A percentile compares a stretch with the other conserved stretches of the same genome.
phyloP scores from a whole-genome alignment of 768 basidiomycete genomes.

The Ephemerocybe angulata region DNA sequence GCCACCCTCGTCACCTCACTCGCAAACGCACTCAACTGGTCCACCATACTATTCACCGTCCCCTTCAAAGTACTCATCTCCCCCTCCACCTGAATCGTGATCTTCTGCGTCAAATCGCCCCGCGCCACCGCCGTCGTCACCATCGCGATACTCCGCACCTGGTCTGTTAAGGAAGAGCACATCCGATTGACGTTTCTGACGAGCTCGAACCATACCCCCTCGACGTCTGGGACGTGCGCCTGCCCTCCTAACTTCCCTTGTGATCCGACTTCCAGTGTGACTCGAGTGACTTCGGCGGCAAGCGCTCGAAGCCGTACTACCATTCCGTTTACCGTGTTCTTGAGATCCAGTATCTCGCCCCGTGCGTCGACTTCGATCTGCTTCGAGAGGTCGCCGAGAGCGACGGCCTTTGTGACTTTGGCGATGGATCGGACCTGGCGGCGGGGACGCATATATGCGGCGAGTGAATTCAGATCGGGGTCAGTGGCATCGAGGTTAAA shows the following conservation, averaged over 20 bases:
- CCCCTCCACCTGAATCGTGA: conserved; percentile 82
- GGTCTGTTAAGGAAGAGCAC: conserved; percentile 76
- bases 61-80: conserved; percentile 83
- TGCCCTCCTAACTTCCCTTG: conserved; percentile 89
- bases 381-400: conserved; percentile 82
- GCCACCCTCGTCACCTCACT: conserved; percentile 81
- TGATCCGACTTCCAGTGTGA: conserved; percentile 81
- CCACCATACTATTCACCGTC: conserved; percentile 89
- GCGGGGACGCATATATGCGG: too few species aligned
- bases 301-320: conserved; percentile 58
- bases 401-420: conserved; percentile 91
- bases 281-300: conserved; percentile 79
- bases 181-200: conserved; percentile 79
- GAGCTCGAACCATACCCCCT: conserved; percentile 88
- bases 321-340: conserved; percentile 61
- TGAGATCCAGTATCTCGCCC: conserved; percentile 87
- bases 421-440: conserved; percentile 76
- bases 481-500: too few species aligned
- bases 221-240: conserved; percentile 82
- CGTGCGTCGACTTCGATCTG: conserved; percentile 89
- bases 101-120: conserved; percentile 89
- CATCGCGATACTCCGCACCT: conserved; percentile 78
- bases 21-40: conserved; percentile 82
- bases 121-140: conserved; percentile 89
- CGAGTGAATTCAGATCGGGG: too few species aligned